Evolutionary conservation across 2,329 filamentous ascomycete species (phyloP).

Genomic region (Samsoniella hepiali): DNA sequence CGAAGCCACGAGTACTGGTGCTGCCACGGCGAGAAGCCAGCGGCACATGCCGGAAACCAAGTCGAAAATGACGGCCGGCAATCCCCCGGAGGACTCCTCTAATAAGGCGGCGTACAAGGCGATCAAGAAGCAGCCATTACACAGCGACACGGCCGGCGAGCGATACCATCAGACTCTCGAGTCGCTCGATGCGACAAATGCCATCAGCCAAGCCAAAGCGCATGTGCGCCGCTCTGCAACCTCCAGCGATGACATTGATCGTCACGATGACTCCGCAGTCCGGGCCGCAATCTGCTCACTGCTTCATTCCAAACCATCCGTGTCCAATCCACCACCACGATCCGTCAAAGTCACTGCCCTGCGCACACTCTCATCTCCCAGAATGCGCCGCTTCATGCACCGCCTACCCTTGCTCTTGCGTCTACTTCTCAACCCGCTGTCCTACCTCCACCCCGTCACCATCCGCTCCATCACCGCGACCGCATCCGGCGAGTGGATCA

Average conservation of each 20-base stretch:
- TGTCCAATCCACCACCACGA: background rate
- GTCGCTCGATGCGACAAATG: background rate
- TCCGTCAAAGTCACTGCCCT: background rate
- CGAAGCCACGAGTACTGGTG: background rate
- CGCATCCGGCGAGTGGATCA: background rate
- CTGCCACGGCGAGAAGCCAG: background rate
- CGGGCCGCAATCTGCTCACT: background rate
- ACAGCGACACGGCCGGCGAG: background rate
- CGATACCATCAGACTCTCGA: background rate
- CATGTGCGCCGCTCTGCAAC: background rate
- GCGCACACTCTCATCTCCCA: background rate
- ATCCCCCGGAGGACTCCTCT: background rate
- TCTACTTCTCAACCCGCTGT: background rate
- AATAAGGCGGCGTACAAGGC: background rate
- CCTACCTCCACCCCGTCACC: constrained; percentile 2
- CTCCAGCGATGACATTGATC: background rate
- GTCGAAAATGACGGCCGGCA: background rate
- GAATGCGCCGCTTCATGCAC: background rate
- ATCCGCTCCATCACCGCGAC: background rate
- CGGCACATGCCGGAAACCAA: background rate
- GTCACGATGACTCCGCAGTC: background rate
- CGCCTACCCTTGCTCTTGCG: background rate
- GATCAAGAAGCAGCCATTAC: background rate
- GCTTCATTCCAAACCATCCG: background rate
- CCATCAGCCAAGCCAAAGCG: constrained; percentile 1